phyloP scores from a whole-genome alignment of 2,329 filamentous ascomycete genomes.

The Talaromyces sp. region DNA sequence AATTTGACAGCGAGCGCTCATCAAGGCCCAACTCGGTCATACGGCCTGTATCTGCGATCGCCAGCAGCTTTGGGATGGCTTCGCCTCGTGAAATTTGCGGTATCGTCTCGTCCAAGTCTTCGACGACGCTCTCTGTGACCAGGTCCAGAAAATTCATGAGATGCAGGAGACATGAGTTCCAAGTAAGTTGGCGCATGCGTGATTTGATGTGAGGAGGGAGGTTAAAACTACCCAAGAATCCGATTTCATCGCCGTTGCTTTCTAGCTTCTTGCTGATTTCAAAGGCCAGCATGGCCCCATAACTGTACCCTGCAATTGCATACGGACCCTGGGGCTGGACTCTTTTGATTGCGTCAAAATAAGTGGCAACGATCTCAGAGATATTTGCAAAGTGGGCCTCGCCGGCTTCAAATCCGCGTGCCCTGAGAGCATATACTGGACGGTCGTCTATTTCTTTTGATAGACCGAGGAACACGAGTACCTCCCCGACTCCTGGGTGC shows the following conservation, averaged over 20 bases:
- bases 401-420: slow-evolving; percentile 42
- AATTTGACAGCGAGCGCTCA: neutral
- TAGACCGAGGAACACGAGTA: slow-evolving; percentile 37
- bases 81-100: slow-evolving; percentile 15
- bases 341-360: slow-evolving; percentile 36
- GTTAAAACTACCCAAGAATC: slow-evolving; percentile 45
- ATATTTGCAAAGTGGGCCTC: slow-evolving; percentile 36
- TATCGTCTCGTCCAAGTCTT: slow-evolving; percentile 15
- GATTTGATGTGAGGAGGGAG: slow-evolving; percentile 47
- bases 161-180: slow-evolving; percentile 37
- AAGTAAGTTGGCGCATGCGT: slow-evolving; percentile 38
- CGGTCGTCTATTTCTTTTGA: slow-evolving; percentile 31
- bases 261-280: slow-evolving; percentile 49
- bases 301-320: slow-evolving; percentile 50
- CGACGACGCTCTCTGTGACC: slow-evolving; percentile 26
- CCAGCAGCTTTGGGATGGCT: slow-evolving; percentile 8
- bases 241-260: slow-evolving; percentile 31
- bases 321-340: slow-evolving; percentile 49
- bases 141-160: slow-evolving; percentile 40
- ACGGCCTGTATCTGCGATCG: neutral
- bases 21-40: neutral
- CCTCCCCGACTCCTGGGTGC: slow-evolving; percentile 36
- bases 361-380: slow-evolving; percentile 37
- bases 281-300: slow-evolving; percentile 48
- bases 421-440: slow-evolving; percentile 45